These are phyloP conservation scores for Penicillium sp. DNA, from an alignment of 2,329 filamentous ascomycete genomes.

Conservation along the genomic window DNA sequence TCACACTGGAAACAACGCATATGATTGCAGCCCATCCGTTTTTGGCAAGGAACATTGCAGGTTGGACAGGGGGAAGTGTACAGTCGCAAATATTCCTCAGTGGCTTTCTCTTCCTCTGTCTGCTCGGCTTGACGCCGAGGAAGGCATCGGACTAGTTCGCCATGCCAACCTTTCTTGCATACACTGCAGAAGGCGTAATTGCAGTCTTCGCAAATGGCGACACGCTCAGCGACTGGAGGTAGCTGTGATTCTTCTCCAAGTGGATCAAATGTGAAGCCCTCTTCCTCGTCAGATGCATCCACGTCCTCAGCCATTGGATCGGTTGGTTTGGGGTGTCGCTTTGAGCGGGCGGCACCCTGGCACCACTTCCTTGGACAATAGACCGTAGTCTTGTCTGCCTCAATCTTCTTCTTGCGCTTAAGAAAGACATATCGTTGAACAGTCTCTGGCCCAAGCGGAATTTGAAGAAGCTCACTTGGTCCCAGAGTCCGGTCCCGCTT, in stretches of 20 bases:
- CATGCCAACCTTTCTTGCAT: constrained; percentile 86
- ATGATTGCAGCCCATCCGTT: constrained; percentile 92
- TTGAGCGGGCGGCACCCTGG: constrained; percentile 78
- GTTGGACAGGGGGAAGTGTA: constrained; percentile 88
- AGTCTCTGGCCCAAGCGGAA: constrained; percentile 65
- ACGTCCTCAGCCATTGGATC: constrained; percentile 58
- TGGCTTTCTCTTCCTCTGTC: constrained; percentile 79
- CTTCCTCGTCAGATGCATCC: constrained; percentile 52
- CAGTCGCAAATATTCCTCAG: constrained; percentile 74
- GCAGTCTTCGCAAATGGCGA: constrained; percentile 86
- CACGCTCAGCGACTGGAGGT: constrained; percentile 59
- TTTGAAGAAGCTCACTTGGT: constrained; percentile 78
- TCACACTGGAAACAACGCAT: constrained; percentile 91
- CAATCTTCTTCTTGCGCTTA: constrained; percentile 88
- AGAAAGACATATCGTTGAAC: constrained; percentile 85
- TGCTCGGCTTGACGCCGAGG: constrained; percentile 65
- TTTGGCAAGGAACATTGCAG: constrained; percentile 79
- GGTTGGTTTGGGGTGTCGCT: constrained; percentile 67
- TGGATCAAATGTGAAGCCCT: constrained; percentile 47
- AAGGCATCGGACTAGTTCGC: constrained; percentile 72
- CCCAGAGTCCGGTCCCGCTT: constrained; percentile 68
- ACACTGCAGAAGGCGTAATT: constrained; percentile 79
- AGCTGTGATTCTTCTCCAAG: constrained; percentile 42
- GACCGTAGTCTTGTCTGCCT: constrained; percentile 85
- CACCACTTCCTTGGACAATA: constrained; percentile 94